A percentile compares a stretch with the other conserved stretches of the same genome.
Conservation (phyloP, 2,329 filamentous ascomycete species). For the Penicillium sp. region DNA sequence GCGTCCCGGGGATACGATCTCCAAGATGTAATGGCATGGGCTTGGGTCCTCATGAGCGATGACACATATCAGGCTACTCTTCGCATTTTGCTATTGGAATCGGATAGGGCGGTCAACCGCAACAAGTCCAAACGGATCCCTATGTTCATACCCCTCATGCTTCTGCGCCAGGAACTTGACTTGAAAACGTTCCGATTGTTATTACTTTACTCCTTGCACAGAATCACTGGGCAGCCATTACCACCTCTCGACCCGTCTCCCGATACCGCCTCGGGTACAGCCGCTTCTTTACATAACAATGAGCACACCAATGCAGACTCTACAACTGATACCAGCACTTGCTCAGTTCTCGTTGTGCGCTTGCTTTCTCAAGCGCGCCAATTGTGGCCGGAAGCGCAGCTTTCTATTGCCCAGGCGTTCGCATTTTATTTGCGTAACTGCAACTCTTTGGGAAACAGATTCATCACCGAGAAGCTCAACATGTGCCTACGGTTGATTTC, state of each 20-base stretch:
- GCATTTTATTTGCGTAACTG: slow-evolving; percentile 38
- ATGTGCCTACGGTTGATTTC: slow-evolving; percentile 54
- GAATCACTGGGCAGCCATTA: slow-evolving; percentile 36
- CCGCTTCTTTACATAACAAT: slow-evolving; percentile 4
- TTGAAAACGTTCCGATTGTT: slow-evolving; percentile 49
- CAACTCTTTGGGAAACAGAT: slow-evolving; percentile 11
- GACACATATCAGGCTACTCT: slow-evolving; percentile 41
- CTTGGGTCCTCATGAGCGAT: slow-evolving; percentile 51
- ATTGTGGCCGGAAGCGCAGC: slow-evolving; percentile 54
- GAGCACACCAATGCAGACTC: slow-evolving; percentile 13
- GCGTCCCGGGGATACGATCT: slow-evolving; percentile 38
- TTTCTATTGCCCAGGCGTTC: slow-evolving; percentile 48
- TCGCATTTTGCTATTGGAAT: slow-evolving; percentile 41
- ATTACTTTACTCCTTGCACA: slow-evolving; percentile 44
- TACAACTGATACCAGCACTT: slow-evolving; percentile 33
- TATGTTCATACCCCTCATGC: slow-evolving; percentile 52
- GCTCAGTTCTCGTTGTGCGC: slow-evolving; percentile 50
- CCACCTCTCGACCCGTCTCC: slow-evolving; percentile 15
- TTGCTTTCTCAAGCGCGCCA: slow-evolving; percentile 57
- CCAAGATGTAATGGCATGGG: slow-evolving; percentile 51
- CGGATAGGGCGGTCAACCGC: slow-evolving; percentile 22
- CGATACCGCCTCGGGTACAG: neutral
- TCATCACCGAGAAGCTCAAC: slow-evolving; percentile 54
- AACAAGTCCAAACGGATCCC: slow-evolving; percentile 37
- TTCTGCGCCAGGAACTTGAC: slow-evolving; percentile 51